Conservation (phyloP, 2,329 filamentous ascomycete genomes). For the Alternaria consortialis region DNA sequence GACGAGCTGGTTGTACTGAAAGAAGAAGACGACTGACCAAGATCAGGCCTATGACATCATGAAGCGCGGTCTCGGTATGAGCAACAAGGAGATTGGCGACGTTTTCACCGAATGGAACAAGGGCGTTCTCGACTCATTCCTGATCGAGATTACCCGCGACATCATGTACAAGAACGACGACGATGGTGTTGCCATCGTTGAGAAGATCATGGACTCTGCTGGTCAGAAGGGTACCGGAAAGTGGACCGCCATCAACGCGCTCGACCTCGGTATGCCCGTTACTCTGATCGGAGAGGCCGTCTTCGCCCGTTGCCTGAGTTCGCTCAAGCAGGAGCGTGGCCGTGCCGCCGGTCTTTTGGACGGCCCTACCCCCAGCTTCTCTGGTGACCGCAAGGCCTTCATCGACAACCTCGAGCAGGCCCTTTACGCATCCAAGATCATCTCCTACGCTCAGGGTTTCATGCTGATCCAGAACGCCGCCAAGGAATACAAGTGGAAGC, state of each 20-base stretch:
- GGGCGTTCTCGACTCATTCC: constrained; percentile 95
- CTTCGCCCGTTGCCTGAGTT: constrained; percentile 91
- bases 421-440: constrained; percentile 99
- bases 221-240: constrained; percentile 99
- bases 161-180: constrained; percentile 99
- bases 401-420: constrained; percentile 98
- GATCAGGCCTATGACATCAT: constrained; percentile 96
- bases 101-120: constrained; percentile 97
- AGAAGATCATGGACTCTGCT: constrained; percentile 99
- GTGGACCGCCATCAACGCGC: constrained; percentile 99
- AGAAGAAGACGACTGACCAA: constrained; percentile 21
- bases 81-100: constrained; percentile 94
- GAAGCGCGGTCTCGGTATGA: constrained; percentile 93
- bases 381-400: constrained; percentile 91
- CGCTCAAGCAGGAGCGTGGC: constrained; percentile 90
- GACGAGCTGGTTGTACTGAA: constrained; percentile 31
- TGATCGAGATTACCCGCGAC: constrained; percentile 98
- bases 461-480: constrained; percentile 99
- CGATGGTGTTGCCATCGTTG: constrained; percentile 86
- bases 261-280: constrained; percentile 98
- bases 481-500: constrained; percentile 96
- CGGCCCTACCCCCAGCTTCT: constrained; percentile 81
- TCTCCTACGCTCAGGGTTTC: constrained; percentile 99
- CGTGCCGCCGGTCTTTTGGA: constrained; percentile 81
- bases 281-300: constrained; percentile 98